phyloP scores from a whole-genome alignment of 352 stramenopile genomes.

The Phytopythium boreale region DNA sequence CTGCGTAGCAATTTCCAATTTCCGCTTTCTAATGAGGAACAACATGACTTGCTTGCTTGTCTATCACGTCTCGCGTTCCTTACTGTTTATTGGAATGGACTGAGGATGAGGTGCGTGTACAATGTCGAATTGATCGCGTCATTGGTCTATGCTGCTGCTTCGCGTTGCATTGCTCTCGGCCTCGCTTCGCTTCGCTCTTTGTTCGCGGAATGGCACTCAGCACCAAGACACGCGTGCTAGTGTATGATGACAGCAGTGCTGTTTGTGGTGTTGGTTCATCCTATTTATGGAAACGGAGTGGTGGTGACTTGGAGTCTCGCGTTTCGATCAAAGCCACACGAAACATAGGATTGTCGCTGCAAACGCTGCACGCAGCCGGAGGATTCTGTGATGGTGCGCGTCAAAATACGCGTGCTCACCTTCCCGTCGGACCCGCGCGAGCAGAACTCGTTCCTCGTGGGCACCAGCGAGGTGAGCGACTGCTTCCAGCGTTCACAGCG shows the following conservation, averaged over 20 bases:
- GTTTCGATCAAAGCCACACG: background rate
- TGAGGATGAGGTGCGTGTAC: background rate
- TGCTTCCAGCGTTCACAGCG: background rate
- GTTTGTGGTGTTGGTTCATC: too few relatives aligned
- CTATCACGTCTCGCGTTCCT: background rate
- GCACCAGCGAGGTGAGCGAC: conserved; percentile 46
- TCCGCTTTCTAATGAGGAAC: background rate
- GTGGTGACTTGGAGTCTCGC: too few relatives aligned
- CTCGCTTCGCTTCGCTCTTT: too few relatives aligned
- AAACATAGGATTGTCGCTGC: too few relatives aligned
- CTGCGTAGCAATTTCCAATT: conserved; percentile 2
- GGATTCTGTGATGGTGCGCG: conserved; percentile 24
- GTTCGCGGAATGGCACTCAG: too few relatives aligned
- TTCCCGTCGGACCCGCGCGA: conserved; percentile 59
- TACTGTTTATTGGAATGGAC: too few relatives aligned
- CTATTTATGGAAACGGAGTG: too few relatives aligned
- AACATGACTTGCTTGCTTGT: conserved; percentile 10
- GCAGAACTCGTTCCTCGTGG: conserved; percentile 80
- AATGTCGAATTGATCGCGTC: background rate
- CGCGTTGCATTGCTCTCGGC: too few relatives aligned
- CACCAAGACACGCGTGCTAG: too few relatives aligned
- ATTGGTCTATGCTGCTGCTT: background rate
- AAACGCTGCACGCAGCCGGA: background rate
- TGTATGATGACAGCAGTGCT: too few relatives aligned
- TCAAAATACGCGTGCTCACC: conserved; percentile 80